Base-by-base conservation (phyloP, 352 stramenopile species). In the Hyaloperonospora brassicae region DNA sequence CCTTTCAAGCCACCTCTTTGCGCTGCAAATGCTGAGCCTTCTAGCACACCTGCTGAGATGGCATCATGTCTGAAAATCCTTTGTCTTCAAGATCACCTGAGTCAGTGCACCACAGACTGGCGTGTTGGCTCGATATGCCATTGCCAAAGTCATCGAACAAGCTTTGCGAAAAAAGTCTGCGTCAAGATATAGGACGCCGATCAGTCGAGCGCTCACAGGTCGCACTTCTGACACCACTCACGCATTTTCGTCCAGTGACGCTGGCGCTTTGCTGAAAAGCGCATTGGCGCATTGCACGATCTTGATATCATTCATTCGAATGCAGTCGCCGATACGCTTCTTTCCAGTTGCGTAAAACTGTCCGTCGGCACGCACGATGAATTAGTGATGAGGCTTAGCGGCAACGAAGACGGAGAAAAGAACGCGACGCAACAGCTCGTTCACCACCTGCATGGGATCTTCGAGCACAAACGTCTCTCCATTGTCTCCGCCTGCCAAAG, bases 391-490 rank as follows among this genome's bases (percentile, higher is more conserved):
- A n/a, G 36, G 8, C 4, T 34, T 4, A 34, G 27, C 8, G 27
- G 8, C 27, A 34, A 34, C 27, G 4, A 4, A 34, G 27, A 34
- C 27, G 8, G 4, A 34, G 27, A 34, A 34, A 34, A 34, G 8
- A 34, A 9, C 27, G 4, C 27, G 8, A 34, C 27, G 55, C 41
- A 40, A 22, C 24, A 11, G 59, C 9, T 67, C 47, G 1, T 44
- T 49, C 11, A 43, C 42, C 6, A 69, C 52, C 35, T 63, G 65
- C 41, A 69, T 81, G 2, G 67, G 62, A 42, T 87, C 75, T 48
- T 79, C 66, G 2, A 86, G 54, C 10, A 83, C 59, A 52, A 89
- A 89, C 11, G 79, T 84, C 12, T 59, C 25, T 41, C 73, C 72
- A 52, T 89, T 69, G 1, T 65, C 40, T 6, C 76, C 79, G 11